phyloP scores from a whole-genome alignment of 2,329 filamentous ascomycete genomes.

The Diplodia sapinea region DNA sequence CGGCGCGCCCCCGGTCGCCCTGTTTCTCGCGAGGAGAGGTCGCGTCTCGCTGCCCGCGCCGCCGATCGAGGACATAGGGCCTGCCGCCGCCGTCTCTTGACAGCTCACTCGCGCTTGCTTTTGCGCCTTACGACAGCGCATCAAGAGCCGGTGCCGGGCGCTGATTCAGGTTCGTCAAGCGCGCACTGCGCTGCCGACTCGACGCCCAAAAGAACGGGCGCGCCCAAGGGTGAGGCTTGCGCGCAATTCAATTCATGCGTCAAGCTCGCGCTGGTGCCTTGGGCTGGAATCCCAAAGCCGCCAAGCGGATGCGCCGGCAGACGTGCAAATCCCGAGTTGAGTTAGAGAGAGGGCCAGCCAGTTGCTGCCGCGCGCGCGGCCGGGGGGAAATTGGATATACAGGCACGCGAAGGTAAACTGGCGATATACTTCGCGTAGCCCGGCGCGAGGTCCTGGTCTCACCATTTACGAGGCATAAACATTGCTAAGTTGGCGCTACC shows the following conservation, averaged over 20 bases:
- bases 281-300: conserved; percentile 30
- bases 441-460: conserved; percentile 16
- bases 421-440: conserved; percentile 27
- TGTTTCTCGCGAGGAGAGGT: neutral
- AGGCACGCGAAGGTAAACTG: conserved; percentile 24
- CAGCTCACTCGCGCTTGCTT: conserved; percentile 14
- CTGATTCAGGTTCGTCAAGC: conserved; percentile 31
- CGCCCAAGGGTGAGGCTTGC: conserved; percentile 20
- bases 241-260: conserved; percentile 23
- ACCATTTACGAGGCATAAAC: conserved; percentile 22
- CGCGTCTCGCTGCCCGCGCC: neutral
- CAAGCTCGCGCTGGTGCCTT: conserved; percentile 23
- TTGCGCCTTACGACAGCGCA: conserved; percentile 27
- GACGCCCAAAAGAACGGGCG: conserved; percentile 25
- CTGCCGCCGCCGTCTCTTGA: conserved; percentile 17
- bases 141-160: conserved; percentile 18
- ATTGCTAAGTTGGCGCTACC: conserved; percentile 25
- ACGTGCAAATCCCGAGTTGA: conserved; percentile 21
- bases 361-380: conserved; percentile 20
- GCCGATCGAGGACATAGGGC: conserved; percentile 22
- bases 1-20: conserved; percentile 1
- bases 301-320: conserved; percentile 29
- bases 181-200: conserved; percentile 20
- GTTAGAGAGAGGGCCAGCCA: conserved; percentile 8
- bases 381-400: conserved; percentile 28